Conservation (phyloP, 495 filamentous ascomycete genomes). For the Hyaloscypha variabilis region DNA sequence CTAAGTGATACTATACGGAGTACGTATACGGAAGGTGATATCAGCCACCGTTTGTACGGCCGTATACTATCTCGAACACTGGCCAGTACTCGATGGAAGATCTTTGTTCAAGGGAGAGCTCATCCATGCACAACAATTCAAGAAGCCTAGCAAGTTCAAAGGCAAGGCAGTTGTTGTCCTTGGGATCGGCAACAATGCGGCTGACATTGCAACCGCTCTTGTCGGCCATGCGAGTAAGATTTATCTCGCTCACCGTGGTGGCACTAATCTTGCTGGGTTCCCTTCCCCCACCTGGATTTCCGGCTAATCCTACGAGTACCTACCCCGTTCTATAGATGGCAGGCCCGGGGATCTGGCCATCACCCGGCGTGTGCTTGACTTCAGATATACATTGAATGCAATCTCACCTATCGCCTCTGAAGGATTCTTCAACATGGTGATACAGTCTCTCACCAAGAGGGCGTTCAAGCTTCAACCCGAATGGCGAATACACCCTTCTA, state of each 20-base stretch:
- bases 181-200: neutral
- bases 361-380: neutral
- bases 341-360: neutral
- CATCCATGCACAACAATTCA: constrained; percentile 35
- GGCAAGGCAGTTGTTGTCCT: constrained; percentile 2
- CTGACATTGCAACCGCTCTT: constrained; percentile 1
- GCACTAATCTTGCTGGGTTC: neutral
- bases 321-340: neutral
- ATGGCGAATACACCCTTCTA: neutral
- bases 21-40: no score
- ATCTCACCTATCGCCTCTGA: neutral
- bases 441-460: neutral
- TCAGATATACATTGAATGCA: neutral
- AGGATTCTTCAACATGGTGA: neutral
- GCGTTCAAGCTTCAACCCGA: neutral
- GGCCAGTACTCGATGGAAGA: constrained; percentile 30
- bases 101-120: constrained; percentile 34
- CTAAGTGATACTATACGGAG: no score
- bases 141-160: constrained; percentile 13
- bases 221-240: neutral
- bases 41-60: no score
- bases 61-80: no score
- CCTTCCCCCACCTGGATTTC: neutral
- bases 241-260: neutral
- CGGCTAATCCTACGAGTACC: neutral